Percentiles rank a stretch among this genome's conserved stretches.
Evolutionary conservation across 1,284 basidiomycete species (phyloP).

Genomic region (Ustilago hordei): DNA sequence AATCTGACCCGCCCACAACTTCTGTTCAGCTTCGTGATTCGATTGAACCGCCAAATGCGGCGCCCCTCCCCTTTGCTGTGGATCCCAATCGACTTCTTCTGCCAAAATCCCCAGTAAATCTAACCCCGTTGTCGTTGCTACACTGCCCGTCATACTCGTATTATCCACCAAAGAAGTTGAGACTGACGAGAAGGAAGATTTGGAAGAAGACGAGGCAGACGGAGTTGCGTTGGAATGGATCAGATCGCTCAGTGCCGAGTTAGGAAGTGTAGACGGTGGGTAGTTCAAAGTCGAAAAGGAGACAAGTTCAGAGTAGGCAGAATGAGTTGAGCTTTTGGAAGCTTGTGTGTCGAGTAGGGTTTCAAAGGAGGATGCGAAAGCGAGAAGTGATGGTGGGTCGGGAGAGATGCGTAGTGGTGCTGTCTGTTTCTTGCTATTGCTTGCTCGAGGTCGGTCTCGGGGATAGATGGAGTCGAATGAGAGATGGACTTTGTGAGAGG

Average conservation of each 20-base stretch:
- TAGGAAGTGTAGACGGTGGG: constrained; percentile 42
- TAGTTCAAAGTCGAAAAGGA: constrained; percentile 33
- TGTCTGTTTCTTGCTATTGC: background rate
- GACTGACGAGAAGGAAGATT: constrained; percentile 39
- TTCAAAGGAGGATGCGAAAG: constrained; percentile 42
- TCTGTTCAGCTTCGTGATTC: constrained; percentile 35
- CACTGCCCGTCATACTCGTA: constrained; percentile 4
- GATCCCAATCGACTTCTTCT: constrained; percentile 46
- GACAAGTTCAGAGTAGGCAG: constrained; percentile 42
- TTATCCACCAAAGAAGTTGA: constrained; percentile 18
- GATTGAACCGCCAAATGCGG: constrained; percentile 25
- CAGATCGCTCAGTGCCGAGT: constrained; percentile 26
- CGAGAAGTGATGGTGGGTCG: constrained; percentile 25
- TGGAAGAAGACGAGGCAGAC: constrained; percentile 26
- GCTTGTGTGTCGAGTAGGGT: constrained; percentile 43
- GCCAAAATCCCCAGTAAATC: constrained; percentile 38
- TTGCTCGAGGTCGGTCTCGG: background rate
- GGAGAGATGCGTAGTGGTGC: constrained; percentile 12
- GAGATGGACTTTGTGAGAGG: background rate
- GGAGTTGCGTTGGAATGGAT: constrained; percentile 21
- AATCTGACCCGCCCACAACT: constrained; percentile 41
- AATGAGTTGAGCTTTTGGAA: constrained; percentile 37
- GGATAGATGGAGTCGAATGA: background rate
- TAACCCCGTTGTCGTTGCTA: constrained; percentile 28
- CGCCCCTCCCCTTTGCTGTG: constrained; percentile 25